phyloP scores from a whole-genome alignment of 2,329 filamentous ascomycete species.

The Fusarium miscanthi region DNA sequence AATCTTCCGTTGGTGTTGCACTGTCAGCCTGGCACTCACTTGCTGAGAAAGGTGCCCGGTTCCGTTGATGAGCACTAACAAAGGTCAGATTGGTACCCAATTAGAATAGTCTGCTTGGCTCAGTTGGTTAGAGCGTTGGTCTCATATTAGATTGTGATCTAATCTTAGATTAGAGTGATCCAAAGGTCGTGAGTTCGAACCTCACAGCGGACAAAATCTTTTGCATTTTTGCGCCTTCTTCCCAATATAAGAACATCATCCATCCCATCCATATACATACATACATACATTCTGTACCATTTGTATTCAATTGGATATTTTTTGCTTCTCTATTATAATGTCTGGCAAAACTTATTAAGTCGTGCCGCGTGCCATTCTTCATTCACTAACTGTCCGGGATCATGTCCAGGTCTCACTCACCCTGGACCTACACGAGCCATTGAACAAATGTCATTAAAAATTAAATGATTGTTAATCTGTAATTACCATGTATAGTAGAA shows the following conservation, averaged over 20 bases:
- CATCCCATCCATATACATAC: too few species aligned
- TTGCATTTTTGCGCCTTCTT: neutral
- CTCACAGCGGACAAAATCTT: slow-evolving; percentile 29
- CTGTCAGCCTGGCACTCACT: too few species aligned
- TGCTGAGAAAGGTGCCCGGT: accelerated
- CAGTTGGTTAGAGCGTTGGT: slow-evolving; percentile 34
- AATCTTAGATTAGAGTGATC: slow-evolving; percentile 21
- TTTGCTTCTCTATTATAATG: neutral
- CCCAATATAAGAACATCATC: accelerated
- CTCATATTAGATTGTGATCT: slow-evolving; percentile 26
- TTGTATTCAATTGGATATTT: too few species aligned
- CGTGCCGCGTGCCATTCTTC: too few species aligned
- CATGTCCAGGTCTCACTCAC: accelerated
- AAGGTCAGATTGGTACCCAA: accelerated
- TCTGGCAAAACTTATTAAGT: too few species aligned
- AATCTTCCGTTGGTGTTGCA: neutral
- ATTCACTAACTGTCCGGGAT: too few species aligned
- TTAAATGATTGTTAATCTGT: neutral
- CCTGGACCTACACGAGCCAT: neutral
- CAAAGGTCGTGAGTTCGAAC: slow-evolving; percentile 40
- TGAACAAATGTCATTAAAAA: neutral
- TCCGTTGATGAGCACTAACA: accelerated
- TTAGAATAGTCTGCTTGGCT: slow-evolving; percentile 20
- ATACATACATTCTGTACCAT: too few species aligned
- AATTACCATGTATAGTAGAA: neutral